Evolutionary conservation across 495 filamentous ascomycete genomes (phyloP), one percentile per base, ranked within the genome.

Genomic region (Aspergillus saccharolyticus): DNA sequence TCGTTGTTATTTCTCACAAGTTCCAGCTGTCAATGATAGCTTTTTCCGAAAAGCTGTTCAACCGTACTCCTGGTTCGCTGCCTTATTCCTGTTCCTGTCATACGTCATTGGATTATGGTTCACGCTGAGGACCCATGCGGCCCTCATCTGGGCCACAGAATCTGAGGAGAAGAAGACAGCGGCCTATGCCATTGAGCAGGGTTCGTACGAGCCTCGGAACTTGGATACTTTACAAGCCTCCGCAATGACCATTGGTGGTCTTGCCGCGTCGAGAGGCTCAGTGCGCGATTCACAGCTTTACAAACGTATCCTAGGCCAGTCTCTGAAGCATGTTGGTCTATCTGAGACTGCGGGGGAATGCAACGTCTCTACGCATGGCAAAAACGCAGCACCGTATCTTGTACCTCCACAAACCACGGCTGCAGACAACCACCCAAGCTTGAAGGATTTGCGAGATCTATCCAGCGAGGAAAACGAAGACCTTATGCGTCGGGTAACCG

Each of bases 21-120:
- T 83, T 3, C 89, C 93, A n/a, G 86, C 90, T 33, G 78, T 95
- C 49, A 80, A 89, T 62, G 91, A 96, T 67, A 77, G 80, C 4
- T 97, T 99, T 72, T 99, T 91, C 69, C 74, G 84, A 43, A 83
- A 90, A 66, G 93, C 93, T 5, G 92, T 99, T 17, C 86, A 89
- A 52, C 95, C 94, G 8, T 99, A 95, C 70, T 96, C 88, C 61
- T 96, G 90, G 79, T 80, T 95, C 59, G 85, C 89, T 4, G 89
- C 94, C 33, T 69, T 87, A 17, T 81, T 92, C 61, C 80, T 99
- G 30, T 98, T 99, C 74, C 71, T 96, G 18, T 91, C 90, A 0
- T 99, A 99, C 69, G 77, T 94, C 39, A 94, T 97, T 60, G 94
- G 94, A 16, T 77, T 97, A 25, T 91, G 91, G 85, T 99, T 99